phyloP scores from a whole-genome alignment of 176 grass and related monocot species.

The Dendrocalamus sinicus region DNA sequence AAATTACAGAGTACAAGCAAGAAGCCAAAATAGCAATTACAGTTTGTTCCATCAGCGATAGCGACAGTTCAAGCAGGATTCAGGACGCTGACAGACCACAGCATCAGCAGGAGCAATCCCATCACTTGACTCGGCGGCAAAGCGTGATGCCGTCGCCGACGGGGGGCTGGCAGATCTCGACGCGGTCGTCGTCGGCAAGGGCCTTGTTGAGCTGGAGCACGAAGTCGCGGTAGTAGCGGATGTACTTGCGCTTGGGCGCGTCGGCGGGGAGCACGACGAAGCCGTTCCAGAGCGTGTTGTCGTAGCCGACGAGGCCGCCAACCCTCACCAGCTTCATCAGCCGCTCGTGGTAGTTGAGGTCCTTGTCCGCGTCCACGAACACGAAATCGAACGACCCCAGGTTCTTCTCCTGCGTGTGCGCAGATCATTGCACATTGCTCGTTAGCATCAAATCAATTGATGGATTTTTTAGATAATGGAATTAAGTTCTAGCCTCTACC shows the following conservation, averaged over 20 bases:
- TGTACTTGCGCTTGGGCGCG: conserved; percentile 83
- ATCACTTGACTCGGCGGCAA: too few relatives aligned
- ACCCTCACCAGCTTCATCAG: conserved; percentile 85
- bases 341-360: conserved; percentile 95
- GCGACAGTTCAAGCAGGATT: too few relatives aligned
- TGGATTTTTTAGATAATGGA: too few relatives aligned
- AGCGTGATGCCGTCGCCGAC: too few relatives aligned
- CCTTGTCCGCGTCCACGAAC: conserved; percentile 98
- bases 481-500: too few relatives aligned
- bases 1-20: too few relatives aligned
- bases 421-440: too few relatives aligned
- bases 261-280: conserved; percentile 83
- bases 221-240: conserved; percentile 88
- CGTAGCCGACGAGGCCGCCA: conserved; percentile 84
- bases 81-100: too few relatives aligned
- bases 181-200: conserved; percentile 76
- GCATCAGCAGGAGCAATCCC: too few relatives aligned
- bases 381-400: conserved; percentile 79
- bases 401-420: conserved; percentile 18
- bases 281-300: conserved; percentile 98
- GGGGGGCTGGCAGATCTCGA: conserved; percentile 65
- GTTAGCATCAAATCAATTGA: too few relatives aligned
- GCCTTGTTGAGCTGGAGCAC: conserved; percentile 90
- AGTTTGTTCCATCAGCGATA: too few relatives aligned
- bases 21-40: too few relatives aligned